These are phyloP conservation scores for Hamigera avellanea DNA, from an alignment of 495 filamentous ascomycete species.

Conservation along the genomic window DNA sequence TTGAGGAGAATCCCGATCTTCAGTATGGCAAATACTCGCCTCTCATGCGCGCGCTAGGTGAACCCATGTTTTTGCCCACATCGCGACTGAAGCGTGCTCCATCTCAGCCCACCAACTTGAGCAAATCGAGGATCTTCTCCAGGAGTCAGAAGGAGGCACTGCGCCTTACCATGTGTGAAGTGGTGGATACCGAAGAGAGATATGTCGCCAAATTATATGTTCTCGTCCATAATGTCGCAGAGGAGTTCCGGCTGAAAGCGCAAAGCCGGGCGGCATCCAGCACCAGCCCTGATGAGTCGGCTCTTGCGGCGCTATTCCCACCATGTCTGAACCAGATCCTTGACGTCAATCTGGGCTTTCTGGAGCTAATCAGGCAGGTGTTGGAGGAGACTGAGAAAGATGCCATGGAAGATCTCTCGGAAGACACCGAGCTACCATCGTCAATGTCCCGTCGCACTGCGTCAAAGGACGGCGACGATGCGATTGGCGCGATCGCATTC, in stretches of 20 bases:
- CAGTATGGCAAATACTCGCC: constrained; percentile 66
- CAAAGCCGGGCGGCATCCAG: constrained; percentile 44
- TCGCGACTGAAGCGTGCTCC: constrained; percentile 77
- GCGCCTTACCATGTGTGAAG: constrained; percentile 79
- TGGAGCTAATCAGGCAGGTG: constrained; percentile 58
- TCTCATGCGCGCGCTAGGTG: constrained; percentile 66
- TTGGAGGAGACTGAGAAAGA: constrained; percentile 78
- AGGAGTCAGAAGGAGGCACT: constrained; percentile 74
- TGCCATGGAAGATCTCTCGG: constrained; percentile 54
- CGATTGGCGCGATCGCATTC: constrained; percentile 61
- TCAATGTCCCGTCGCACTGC: constrained; percentile 19
- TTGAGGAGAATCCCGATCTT: constrained; percentile 45
- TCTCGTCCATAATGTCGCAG: constrained; percentile 61
- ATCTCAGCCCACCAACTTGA: constrained; percentile 70
- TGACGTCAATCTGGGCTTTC: constrained; percentile 65
- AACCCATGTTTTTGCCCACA: constrained; percentile 76
- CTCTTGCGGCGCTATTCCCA: constrained; percentile 70
- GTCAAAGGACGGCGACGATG: constrained; percentile 45
- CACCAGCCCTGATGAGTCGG: constrained; percentile 59
- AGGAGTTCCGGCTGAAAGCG: constrained; percentile 60
- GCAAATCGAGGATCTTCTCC: constrained; percentile 58
- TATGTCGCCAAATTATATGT: constrained; percentile 81
- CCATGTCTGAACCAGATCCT: constrained; percentile 65
- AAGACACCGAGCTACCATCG: constrained; percentile 37
- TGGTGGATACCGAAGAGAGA: constrained; percentile 86